Evolutionary conservation across 2,329 filamentous ascomycete species (phyloP), one percentile per base, ranked within the genome.

Genomic region (Penicillium griseofulvum): DNA sequence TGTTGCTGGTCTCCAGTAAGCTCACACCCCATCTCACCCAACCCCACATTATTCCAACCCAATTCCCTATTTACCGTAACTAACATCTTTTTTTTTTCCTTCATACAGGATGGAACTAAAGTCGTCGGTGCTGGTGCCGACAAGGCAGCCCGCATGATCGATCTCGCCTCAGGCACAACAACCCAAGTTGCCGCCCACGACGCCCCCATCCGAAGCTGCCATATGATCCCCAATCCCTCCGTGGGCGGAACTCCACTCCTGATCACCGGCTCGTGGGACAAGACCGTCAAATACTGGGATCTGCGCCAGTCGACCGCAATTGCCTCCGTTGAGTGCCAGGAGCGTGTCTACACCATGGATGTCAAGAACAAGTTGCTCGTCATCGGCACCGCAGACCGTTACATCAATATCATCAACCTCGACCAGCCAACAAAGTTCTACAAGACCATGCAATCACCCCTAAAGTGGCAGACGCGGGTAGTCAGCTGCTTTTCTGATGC

Each of bases 381-480:
- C 19, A 81, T 97, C 54, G 94, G 89, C 59, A 97, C 92, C 0
- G 94, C 94, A 12, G 94, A 99, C 71, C 86, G 94, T 57, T 96
- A 95, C 76, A 96, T 99, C 80, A 92, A 97, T 73, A 88, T 99
- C 59, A 82, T 99, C 76, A 91, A 96, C 76, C 84, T 99, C 52
- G 87, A 88, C 70, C 87, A 95, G 58, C 94, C 94, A 4, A 85
- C 84, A 50, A 91, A 90, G 67, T 91, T 97, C 75, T 97, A 96
- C 84, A 99, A 99, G 83, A 93, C 90, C 10, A 83, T 97, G 48
- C 91, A 96, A 76, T 96, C 91, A 69, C 94, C 94, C 3, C 83
- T 99, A 42, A 99, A 99, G 78, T 99, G 92, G 91, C 94, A 99
- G 81, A 99, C 94, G 1, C 83, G 93, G 55, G 91, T 95, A 12